phyloP scores from a whole-genome alignment of 2,329 filamentous ascomycete species.

The Fusarium veterinarium region DNA sequence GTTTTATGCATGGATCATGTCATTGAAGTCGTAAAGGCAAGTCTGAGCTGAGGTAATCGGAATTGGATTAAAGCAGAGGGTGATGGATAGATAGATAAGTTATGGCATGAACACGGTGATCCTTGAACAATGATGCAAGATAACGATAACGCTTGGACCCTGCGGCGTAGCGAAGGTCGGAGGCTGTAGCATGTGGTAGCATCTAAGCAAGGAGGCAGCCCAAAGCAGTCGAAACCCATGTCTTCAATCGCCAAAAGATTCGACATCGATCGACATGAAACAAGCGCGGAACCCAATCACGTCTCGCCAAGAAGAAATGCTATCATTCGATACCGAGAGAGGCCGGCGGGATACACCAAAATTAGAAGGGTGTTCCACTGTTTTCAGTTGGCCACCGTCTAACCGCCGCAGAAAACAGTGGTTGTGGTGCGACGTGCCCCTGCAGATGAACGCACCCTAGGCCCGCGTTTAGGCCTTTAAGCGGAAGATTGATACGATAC shows the following conservation, averaged over 20 bases:
- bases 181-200: constrained; percentile 33
- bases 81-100: constrained; percentile 9
- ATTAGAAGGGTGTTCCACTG: constrained; percentile 24
- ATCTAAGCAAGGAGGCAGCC: constrained; percentile 17
- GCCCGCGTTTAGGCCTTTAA: background rate
- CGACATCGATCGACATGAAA: constrained; percentile 8
- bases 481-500: constrained; percentile 12
- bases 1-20: constrained; percentile 44
- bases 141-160: background rate
- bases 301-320: constrained; percentile 11
- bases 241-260: background rate
- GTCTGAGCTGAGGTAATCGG: constrained; percentile 63
- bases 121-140: constrained; percentile 11
- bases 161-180: constrained; percentile 11
- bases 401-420: constrained; percentile 24
- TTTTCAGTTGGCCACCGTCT: constrained; percentile 33
- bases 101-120: constrained; percentile 24
- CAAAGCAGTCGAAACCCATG: background rate
- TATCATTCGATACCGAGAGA: constrained; percentile 4
- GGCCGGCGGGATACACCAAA: constrained; percentile 20
- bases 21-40: constrained; percentile 72
- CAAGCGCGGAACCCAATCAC: constrained; percentile 22
- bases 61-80: background rate
- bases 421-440: constrained; percentile 44
- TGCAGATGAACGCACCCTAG: constrained; percentile 15